Percentiles rank a stretch among this genome's conserved stretches.
phyloP scores from a whole-genome alignment of 352 stramenopile species.

The Phytophthora citricola region DNA sequence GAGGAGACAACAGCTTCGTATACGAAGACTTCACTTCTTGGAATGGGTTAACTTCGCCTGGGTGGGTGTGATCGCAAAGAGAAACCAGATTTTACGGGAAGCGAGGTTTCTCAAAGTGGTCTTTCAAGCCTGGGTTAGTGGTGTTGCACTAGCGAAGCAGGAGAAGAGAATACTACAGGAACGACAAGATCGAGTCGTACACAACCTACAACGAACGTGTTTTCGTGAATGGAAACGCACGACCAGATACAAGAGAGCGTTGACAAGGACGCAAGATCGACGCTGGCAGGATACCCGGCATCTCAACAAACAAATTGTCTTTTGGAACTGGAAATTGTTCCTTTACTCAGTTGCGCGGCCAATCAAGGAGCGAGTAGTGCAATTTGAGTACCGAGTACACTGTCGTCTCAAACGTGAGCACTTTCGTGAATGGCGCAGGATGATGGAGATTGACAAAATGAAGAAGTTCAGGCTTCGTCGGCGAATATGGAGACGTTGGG shows the following conservation, averaged over 20 bases:
- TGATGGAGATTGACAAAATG: constrained; percentile 35
- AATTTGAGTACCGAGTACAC: constrained; percentile 17
- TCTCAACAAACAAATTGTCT: constrained; percentile 28
- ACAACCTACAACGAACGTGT: constrained; percentile 24
- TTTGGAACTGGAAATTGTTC: constrained; percentile 66
- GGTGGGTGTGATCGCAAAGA: constrained; percentile 56
- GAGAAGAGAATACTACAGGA: constrained; percentile 15
- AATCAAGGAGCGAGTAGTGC: constrained; percentile 14
- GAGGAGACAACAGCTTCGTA: constrained; percentile 28
- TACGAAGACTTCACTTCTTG: constrained; percentile 41
- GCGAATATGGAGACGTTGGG: constrained; percentile 51
- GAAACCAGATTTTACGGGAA: constrained; percentile 40
- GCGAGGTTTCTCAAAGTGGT: constrained; percentile 29
- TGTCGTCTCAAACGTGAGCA: constrained; percentile 2
- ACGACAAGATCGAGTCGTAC: constrained; percentile 6
- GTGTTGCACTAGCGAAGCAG: constrained; percentile 19
- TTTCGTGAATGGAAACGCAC: constrained; percentile 41
- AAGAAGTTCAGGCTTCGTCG: constrained; percentile 25
- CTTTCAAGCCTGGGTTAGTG: constrained; percentile 50
- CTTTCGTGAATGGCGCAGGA: constrained; percentile 40
- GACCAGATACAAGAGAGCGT: constrained; percentile 25
- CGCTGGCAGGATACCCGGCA: constrained; percentile 30
- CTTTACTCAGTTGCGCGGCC: constrained; percentile 47
- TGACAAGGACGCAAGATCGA: constrained; percentile 28
- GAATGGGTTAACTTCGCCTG: constrained; percentile 70